Base-by-base conservation (phyloP, 2,329 filamentous ascomycete genomes). In the Zarea fungicola region DNA sequence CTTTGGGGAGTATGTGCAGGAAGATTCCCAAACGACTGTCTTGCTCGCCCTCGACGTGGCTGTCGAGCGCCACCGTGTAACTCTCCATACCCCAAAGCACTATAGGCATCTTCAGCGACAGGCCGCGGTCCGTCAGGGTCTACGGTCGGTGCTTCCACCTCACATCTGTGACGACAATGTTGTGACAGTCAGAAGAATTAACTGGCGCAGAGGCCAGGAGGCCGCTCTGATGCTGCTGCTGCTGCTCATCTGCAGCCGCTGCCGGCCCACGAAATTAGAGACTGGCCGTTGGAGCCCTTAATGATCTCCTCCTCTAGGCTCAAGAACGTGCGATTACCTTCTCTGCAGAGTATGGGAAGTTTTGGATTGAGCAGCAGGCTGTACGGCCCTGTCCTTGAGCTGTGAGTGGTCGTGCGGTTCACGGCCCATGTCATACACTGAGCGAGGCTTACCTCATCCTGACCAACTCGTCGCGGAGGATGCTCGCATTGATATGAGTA, bases 281-380 rank as follows among this genome's bases (percentile, higher is more conserved):
- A 54, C 16, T 55, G 32, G 32, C 60, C 59, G 32, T 56, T 48
- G 6, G 28, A 48, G 8, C 41, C 34, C 25, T 53, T 51, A 7
- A 58, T 53, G 16, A 62, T 56, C 26, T 58, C 56, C 44, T 60
- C 59, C 41, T 60, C 59, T 13, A 60, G 43, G 6, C 53, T 46
- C 9, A 50, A 16, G 31, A 57, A 58, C 1, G 55, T 48, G 16
- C 39, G 41, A 19, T 22, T 22, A 2, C 55, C 54, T 26, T 60
- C 56, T 13, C 56, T 56, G 23, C 58, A 61, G n/a, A 60, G 51
- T 49, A 60, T 50, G 6, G 59, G 56, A 58, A 62, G 60, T 48
- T 56, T 55, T 25, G 61, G 52, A 25, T 47, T 54, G 22, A 62
- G 57, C 2, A 62, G 48, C 2, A 60, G 52, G 36, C 56, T 58